Evolutionary conservation across 768 basidiomycete species (phyloP).

Genomic region (Ramaria sp.): DNA sequence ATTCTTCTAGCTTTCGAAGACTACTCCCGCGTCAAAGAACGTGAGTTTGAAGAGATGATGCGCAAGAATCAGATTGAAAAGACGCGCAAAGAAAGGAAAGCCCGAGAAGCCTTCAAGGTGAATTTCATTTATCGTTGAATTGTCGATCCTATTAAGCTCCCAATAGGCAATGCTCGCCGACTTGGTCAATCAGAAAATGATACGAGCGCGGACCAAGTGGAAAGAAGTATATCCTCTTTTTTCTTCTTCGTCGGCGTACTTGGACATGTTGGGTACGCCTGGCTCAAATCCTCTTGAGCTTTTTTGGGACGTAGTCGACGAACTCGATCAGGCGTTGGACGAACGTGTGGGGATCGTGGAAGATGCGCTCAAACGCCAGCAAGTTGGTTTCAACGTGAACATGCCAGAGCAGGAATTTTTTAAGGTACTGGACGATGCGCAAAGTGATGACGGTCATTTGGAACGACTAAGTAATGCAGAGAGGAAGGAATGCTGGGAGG

Average conservation of each 20-base stretch:
- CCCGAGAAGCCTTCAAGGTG: conserved; percentile 85
- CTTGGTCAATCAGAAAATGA: conserved; percentile 50
- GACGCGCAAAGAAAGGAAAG: conserved; percentile 75
- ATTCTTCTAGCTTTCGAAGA: conserved; percentile 92
- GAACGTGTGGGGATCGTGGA: conserved; percentile 63
- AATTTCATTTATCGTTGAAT: conserved; percentile 11
- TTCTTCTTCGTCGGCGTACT: conserved; percentile 71
- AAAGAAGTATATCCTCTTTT: conserved; percentile 77
- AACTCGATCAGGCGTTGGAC: conserved; percentile 77
- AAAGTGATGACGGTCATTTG: conserved; percentile 35
- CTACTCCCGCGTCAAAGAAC: conserved; percentile 80
- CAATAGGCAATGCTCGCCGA: conserved; percentile 58
- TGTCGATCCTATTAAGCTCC: not conserved
- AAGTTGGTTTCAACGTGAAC: conserved; percentile 23
- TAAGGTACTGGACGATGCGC: conserved; percentile 20
- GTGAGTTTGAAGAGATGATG: conserved; percentile 85
- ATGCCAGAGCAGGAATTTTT: conserved; percentile 24
- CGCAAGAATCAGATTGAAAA: conserved; percentile 74
- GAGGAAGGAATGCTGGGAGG: conserved; percentile 45
- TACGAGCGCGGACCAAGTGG: conserved; percentile 86
- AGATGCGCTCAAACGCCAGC: conserved; percentile 43
- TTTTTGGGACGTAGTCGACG: conserved; percentile 91
- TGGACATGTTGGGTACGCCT: conserved; percentile 79
- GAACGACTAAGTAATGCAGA: conserved; percentile 40
- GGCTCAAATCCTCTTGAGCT: conserved; percentile 94